phyloP scores from a whole-genome alignment of 345 rosid genomes.

The Erysimum cheiranthoides region DNA sequence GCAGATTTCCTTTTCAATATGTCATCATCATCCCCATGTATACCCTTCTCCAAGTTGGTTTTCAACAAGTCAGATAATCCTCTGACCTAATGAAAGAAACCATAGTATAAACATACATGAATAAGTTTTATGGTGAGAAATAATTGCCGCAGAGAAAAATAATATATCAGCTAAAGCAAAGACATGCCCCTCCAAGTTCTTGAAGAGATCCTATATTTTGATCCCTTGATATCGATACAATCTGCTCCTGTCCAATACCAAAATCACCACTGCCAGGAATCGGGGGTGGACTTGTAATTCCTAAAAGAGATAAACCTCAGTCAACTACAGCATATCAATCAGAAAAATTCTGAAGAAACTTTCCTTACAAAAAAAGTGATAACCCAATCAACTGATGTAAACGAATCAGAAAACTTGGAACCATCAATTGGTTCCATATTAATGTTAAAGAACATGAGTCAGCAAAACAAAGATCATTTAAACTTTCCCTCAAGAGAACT shows the following conservation, averaged over 20 bases:
- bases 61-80: conserved; percentile 68
- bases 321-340: conserved; percentile 25
- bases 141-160: conserved; percentile 16
- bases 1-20: conserved; percentile 60
- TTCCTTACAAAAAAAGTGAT: not conserved
- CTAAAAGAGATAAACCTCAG: conserved; percentile 46
- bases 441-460: conserved; percentile 11
- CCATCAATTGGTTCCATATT: conserved; percentile 15
- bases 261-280: conserved; percentile 59
- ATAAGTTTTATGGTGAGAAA: conserved; percentile 23
- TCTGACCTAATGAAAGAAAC: conserved; percentile 56
- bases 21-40: conserved; percentile 74
- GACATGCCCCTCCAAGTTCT: conserved; percentile 83
- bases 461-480: conserved; percentile 15
- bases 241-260: conserved; percentile 72
- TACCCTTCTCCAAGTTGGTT: conserved; percentile 80
- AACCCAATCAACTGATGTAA: conserved; percentile 8
- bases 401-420: conserved; percentile 23
- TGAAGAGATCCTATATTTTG: conserved; percentile 61
- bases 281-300: conserved; percentile 45
- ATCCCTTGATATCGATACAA: conserved; percentile 78
- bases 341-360: conserved; percentile 1
- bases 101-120: conserved; percentile 22
- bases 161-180: conserved; percentile 30
- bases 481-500: conserved; percentile 4